phyloP scores from a whole-genome alignment of 164 flowering plant genomes.

The Malania oleifera region DNA sequence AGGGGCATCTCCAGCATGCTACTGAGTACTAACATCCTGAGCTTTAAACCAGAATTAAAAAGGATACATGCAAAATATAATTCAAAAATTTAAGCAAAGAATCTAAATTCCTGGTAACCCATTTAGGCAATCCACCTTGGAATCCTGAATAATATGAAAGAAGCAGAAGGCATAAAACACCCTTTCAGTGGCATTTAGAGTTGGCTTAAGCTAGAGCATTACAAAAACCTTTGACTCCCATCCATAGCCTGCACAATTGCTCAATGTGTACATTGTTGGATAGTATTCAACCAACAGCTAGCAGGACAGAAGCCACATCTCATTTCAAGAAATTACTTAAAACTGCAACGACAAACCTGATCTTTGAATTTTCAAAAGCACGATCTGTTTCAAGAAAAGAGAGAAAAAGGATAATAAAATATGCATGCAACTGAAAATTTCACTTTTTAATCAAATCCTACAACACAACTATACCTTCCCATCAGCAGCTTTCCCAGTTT shows the following conservation, averaged over 20 bases:
- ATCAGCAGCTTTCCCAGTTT: conserved; percentile 26
- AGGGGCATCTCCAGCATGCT: no score
- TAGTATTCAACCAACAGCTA: not conserved
- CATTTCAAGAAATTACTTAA: not conserved
- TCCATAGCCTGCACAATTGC: not conserved
- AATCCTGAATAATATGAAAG: no score
- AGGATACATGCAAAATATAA: no score
- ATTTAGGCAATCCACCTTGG: no score
- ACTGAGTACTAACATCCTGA: no score
- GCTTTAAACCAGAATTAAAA: no score
- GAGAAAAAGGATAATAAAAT: not conserved
- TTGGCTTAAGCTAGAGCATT: no score
- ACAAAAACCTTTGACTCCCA: not conserved
- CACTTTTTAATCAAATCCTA: not conserved
- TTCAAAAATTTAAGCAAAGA: no score
- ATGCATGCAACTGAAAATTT: not conserved
- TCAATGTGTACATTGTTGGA: not conserved
- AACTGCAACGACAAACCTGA: not conserved
- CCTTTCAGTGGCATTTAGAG: no score
- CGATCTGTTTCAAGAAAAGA: not conserved
- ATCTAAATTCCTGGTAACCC: no score
- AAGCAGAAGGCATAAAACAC: no score
- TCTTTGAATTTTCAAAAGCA: not conserved
- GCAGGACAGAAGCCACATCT: not conserved
- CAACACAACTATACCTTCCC: conserved; percentile 46